A percentile compares a stretch with the other conserved stretches of the same genome.
Evolutionary conservation across 1,139 yeast genomes (phyloP).

Genomic region (Lodderomyces pseudojiufengensis): DNA sequence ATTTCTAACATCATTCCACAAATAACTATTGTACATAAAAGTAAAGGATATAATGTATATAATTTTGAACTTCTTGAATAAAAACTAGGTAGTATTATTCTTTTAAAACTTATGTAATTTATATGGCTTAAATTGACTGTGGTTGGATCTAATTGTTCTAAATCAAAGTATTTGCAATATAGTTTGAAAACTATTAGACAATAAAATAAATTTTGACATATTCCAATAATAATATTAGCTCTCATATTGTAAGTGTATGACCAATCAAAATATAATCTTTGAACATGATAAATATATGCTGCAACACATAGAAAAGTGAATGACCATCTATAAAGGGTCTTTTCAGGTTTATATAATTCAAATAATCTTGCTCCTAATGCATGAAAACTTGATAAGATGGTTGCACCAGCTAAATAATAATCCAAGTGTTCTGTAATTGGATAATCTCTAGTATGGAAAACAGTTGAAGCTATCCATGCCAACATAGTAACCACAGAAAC

Average conservation of each 20-base stretch:
- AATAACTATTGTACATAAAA: conserved; percentile 50
- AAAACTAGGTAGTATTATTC: conserved; percentile 31
- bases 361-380: conserved; percentile 58
- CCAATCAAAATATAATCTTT: conserved; percentile 71
- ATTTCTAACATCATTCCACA: conserved; percentile 83
- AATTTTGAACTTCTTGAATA: conserved; percentile 37
- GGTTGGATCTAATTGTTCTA: conserved; percentile 16
- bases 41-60: conserved; percentile 39
- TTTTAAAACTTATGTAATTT: conserved; percentile 22
- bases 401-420: conserved; percentile 88
- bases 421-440: conserved; percentile 78
- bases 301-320: conserved; percentile 43
- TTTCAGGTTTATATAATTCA: conserved; percentile 46
- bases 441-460: conserved; percentile 86
- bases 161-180: conserved; percentile 30
- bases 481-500: conserved; percentile 61
- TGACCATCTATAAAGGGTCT: conserved; percentile 21
- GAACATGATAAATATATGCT: conserved; percentile 60
- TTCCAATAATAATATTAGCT: conserved; percentile 77
- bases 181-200: conserved; percentile 29
- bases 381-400: conserved; percentile 77
- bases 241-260: conserved; percentile 92
- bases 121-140: conserved; percentile 20
- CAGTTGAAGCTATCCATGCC: conserved; percentile 85
- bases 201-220: conserved; percentile 60